These are phyloP conservation scores for Ochromonas danica DNA, from an alignment of 108 stramenopile species.

Conservation along the genomic window DNA sequence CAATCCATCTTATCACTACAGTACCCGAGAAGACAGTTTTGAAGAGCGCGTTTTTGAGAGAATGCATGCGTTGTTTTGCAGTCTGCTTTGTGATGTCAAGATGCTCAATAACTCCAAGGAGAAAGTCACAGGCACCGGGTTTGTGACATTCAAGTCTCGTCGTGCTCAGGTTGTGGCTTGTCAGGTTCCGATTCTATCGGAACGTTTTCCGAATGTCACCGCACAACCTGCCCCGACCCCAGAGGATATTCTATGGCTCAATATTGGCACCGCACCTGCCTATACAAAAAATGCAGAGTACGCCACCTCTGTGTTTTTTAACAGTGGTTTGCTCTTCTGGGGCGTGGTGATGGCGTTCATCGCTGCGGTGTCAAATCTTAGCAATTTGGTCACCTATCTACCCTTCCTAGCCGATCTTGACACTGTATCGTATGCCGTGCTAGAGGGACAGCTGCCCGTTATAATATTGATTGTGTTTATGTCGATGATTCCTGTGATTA, in stretches of 20 bases:
- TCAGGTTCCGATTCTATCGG: conserved; percentile 10
- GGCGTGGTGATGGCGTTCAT: conserved; percentile 9
- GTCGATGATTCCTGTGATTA: conserved; percentile 8
- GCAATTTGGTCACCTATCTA: conserved; percentile 14
- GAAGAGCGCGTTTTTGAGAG: neutral
- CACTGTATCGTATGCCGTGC: conserved; percentile 2
- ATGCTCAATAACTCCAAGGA: neutral
- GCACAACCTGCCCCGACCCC: conserved; percentile 19
- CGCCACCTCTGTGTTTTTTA: neutral
- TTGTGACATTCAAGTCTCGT: conserved; percentile 22
- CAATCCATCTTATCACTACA: neutral
- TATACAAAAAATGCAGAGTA: neutral
- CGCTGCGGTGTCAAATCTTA: neutral
- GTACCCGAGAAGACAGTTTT: neutral
- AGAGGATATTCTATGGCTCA: conserved; percentile 6
- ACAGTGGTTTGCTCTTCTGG: conserved; percentile 32
- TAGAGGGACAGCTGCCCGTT: conserved; percentile 11
- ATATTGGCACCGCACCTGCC: neutral
- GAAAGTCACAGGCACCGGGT: conserved; percentile 8
- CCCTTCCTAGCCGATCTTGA: conserved; percentile 1
- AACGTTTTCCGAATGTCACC: neutral
- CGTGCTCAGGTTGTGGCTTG: neutral
- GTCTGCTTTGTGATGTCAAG: too few species aligned
- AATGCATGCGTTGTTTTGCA: conserved; percentile 5
- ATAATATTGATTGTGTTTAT: conserved; percentile 12